Evolutionary conservation across 2,329 filamentous ascomycete genomes (phyloP).

Genomic region (Sporothrix dimorphospora): DNA sequence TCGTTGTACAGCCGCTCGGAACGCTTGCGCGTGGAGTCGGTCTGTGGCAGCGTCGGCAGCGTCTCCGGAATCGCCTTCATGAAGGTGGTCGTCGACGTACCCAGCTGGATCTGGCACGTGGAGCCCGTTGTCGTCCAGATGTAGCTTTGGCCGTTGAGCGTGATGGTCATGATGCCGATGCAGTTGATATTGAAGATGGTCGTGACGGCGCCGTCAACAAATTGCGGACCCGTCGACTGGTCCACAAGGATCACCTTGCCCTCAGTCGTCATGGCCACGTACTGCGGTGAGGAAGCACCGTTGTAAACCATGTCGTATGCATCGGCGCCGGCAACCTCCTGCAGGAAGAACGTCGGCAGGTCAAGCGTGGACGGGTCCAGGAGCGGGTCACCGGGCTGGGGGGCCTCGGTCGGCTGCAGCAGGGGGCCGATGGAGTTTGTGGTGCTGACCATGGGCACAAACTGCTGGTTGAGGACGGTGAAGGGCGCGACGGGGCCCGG

Average conservation of each 20-base stretch:
- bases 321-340: background rate
- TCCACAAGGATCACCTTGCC: conserved; percentile 26
- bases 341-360: conserved; percentile 20
- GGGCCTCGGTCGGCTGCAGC: conserved; percentile 25
- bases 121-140: conserved; percentile 2
- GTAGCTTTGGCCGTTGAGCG: conserved; percentile 11
- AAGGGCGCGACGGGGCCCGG: conserved; percentile 17
- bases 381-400: conserved; percentile 18
- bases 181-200: conserved; percentile 27
- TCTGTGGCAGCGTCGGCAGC: conserved; percentile 21
- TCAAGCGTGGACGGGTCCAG: conserved; percentile 23
- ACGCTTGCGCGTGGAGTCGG: conserved; percentile 13
- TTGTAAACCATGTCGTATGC: background rate
- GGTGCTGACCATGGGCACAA: conserved; percentile 27
- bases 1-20: conserved; percentile 17
- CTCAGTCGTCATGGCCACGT: background rate
- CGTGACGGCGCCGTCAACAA: conserved; percentile 18
- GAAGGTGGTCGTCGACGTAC: background rate
- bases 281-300: background rate
- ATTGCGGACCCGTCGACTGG: conserved; percentile 14
- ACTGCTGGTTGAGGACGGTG: conserved; percentile 26
- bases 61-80: conserved; percentile 24
- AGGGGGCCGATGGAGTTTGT: conserved; percentile 23
- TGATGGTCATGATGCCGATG: conserved; percentile 25
- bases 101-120: background rate